A percentile compares a stretch with the other conserved stretches of the same genome.
Conservation (phyloP, 257 asterid species). For the Solanum chiquidenum region DNA sequence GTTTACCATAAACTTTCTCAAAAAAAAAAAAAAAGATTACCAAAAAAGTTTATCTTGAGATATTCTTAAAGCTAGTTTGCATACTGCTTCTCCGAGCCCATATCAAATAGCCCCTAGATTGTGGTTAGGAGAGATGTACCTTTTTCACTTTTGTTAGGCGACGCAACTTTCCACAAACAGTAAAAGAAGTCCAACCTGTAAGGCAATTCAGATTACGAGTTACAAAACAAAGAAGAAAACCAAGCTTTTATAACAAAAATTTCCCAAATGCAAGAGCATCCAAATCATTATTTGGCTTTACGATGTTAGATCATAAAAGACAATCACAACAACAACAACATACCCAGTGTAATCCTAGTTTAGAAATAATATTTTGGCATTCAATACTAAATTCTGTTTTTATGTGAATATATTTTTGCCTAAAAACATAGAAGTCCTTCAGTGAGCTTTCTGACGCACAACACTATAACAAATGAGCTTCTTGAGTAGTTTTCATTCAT, state of each 20-base stretch:
- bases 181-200: constrained; percentile 98
- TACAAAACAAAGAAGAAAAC: neutral
- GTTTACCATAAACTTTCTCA: neutral
- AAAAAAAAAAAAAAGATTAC: neutral
- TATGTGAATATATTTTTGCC: neutral
- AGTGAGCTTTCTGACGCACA: neutral
- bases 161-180: constrained; percentile 95
- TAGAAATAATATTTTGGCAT: neutral
- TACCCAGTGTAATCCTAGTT: neutral
- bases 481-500: neutral
- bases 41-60: neutral
- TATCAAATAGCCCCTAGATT: neutral
- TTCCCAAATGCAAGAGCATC: neutral
- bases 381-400: neutral
- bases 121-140: constrained; percentile 30
- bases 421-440: neutral
- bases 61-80: neutral
- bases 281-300: neutral
- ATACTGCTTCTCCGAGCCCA: neutral
- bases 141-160: constrained; percentile 83
- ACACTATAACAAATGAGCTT: neutral
- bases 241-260: neutral
- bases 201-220: constrained; percentile 16
- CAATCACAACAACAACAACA: neutral
- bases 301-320: neutral